A percentile compares a stretch with the other conserved stretches of the same genome.
Evolutionary conservation across 1,284 basidiomycete genomes (phyloP).

Genomic region (Cutaneotrichosporon dermatis): DNA sequence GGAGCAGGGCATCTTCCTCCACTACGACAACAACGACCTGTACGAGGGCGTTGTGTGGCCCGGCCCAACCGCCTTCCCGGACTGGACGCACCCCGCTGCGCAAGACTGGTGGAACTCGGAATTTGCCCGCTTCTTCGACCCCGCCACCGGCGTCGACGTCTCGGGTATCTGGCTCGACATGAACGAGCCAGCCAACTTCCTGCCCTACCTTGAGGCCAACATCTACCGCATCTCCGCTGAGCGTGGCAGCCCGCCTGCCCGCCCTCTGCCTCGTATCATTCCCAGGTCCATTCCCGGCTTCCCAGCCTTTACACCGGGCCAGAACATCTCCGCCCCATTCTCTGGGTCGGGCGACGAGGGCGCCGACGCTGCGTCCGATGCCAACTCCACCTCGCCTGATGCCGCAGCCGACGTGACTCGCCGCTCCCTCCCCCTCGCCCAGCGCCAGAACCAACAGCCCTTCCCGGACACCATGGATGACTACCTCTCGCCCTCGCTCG

Average conservation of each 20-base stretch:
- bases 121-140: constrained; percentile 58
- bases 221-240: constrained; percentile 23
- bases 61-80: constrained; percentile 60
- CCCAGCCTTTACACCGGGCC: constrained; percentile 13
- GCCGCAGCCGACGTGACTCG: not conserved
- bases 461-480: constrained; percentile 13
- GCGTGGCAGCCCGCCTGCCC: constrained; percentile 16
- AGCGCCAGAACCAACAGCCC: not conserved
- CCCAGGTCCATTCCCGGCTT: constrained; percentile 16
- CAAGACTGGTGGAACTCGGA: constrained; percentile 61
- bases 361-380: not conserved
- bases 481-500: constrained; percentile 21
- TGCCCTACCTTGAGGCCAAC: constrained; percentile 30
- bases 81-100: constrained; percentile 62
- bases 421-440: not conserved
- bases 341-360: not conserved
- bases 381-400: not conserved
- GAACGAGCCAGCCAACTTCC: constrained; percentile 53
- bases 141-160: constrained; percentile 20
- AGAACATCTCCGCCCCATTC: constrained; percentile 21
- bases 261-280: constrained; percentile 17
- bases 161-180: constrained; percentile 63
- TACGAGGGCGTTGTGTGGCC: constrained; percentile 67
- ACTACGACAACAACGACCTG: constrained; percentile 58
- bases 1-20: constrained; percentile 58